Base-by-base conservation (phyloP, 2,329 filamentous ascomycete genomes). In the Fusarium sacchari region DNA sequence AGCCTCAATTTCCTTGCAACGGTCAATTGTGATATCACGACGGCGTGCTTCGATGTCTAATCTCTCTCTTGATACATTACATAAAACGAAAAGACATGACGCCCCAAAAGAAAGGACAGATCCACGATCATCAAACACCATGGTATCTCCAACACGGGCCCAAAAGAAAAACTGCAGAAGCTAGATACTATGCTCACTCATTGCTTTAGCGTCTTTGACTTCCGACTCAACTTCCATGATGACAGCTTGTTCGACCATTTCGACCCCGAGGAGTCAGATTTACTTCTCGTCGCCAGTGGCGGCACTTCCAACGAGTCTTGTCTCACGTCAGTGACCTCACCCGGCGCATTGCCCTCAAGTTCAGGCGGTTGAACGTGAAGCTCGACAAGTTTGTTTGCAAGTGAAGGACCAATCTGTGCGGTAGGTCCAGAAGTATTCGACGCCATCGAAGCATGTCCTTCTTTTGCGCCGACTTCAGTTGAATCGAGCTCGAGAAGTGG, bases 81-180 rank as follows among this genome's bases (percentile, higher is more conserved):
- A 28, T n/a, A 28, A 37, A 59, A 9, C 24, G 17, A 14, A 37
- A 15, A 36, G 7, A 17, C 82, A 44, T 91, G 14, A 7, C 7
- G 3, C 8, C 90, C 1, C 88, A 86, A 3, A 92, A 30, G 11
- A 42, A 66, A 56, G 6, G 17, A 37, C 43, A 32, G 43, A 20
- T 30, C 7, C 15, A 20, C 24, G 4, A 50, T 17, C 24, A 37
- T 42, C 17, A 18, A 18, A 34, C 20, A 36, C 12, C 8, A n/a
- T 56, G 57, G 44, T 64, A 69, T 69, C 44, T 47, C 2, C 34
- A 22, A 32, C 36, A 46, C 15, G 3, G n/a, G 17, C 11, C 11
- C 18, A 60, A n/a, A 39, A n/a, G n/a, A 5, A 18, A 18, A 55
- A 20, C 30, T n/a, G 13, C 17, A 32, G 18, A 43, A 28, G 14